Percentiles rank a stretch among this genome's conserved stretches.
These are phyloP conservation scores for Cynara cardunculus DNA, from an alignment of 129 eudicot genomes.

Conservation along the genomic window DNA sequence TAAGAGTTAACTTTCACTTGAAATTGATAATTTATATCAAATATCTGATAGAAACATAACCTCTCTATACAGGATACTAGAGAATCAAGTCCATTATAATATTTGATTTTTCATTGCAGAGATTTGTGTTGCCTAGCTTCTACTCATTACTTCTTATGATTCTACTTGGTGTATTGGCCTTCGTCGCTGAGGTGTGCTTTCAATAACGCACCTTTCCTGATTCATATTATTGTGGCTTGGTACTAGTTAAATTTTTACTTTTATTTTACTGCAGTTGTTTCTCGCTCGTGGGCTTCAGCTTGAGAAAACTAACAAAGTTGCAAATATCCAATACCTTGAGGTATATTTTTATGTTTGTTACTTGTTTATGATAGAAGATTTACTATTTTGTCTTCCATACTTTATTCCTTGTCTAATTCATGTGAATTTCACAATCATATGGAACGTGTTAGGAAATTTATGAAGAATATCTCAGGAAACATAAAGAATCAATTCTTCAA, in stretches of 20 bases:
- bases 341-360: conserved; percentile 11
- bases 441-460: not conserved
- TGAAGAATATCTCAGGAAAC: conserved; percentile 3
- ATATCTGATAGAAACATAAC: not conserved
- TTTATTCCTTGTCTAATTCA: not conserved
- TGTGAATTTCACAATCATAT: conserved; percentile 4
- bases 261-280: conserved; percentile 37
- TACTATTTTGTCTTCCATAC: not conserved
- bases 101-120: conserved; percentile 22
- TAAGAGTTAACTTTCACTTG: not conserved
- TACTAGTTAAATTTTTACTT: not conserved
- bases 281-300: conserved; percentile 76
- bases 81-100: not conserved
- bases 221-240: not conserved
- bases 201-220: not conserved
- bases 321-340: conserved; percentile 63
- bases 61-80: not conserved
- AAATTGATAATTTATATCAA: not conserved
- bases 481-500: conserved; percentile 14
- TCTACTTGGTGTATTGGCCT: conserved; percentile 38
- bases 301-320: conserved; percentile 67
- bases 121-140: conserved; percentile 42
- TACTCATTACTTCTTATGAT: conserved; percentile 42
- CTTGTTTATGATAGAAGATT: not conserved
- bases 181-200: conserved; percentile 44